These are phyloP conservation scores for Suillus sp. DNA, from an alignment of 768 basidiomycete species.

Conservation along the genomic window DNA sequence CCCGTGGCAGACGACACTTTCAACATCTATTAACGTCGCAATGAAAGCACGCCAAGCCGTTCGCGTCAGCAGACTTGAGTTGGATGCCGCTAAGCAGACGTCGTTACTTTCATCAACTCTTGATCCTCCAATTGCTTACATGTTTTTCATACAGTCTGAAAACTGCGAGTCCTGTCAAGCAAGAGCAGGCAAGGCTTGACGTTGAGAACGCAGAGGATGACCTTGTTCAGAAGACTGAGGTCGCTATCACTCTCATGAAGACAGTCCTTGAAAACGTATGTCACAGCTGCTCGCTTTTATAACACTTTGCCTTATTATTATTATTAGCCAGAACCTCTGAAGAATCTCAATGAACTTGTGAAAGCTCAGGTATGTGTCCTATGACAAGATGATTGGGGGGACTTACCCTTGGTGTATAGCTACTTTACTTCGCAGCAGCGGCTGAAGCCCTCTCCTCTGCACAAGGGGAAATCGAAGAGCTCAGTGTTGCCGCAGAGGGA, in stretches of 20 bases:
- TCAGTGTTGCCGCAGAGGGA: conserved; percentile 90
- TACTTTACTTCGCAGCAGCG: conserved; percentile 71
- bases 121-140: conserved; percentile 8
- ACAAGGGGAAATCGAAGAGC: conserved; percentile 92
- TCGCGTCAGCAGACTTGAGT: conserved; percentile 75
- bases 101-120: conserved; percentile 38
- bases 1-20: conserved; percentile 88
- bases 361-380: conserved; percentile 72
- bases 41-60: conserved; percentile 92
- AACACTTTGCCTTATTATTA: neutral
- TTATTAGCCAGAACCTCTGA: conserved; percentile 90
- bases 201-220: conserved; percentile 95
- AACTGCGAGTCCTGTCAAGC: conserved; percentile 68
- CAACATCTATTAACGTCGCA: conserved; percentile 82
- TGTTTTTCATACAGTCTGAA: conserved; percentile 60
- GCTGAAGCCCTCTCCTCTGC: conserved; percentile 81
- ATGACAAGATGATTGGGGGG: neutral
- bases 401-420: conserved; percentile 37
- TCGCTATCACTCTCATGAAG: conserved; percentile 96
- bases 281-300: conserved; percentile 16
- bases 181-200: conserved; percentile 91
- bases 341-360: conserved; percentile 88
- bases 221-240: conserved; percentile 96
- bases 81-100: conserved; percentile 90
- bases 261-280: conserved; percentile 96